Base-by-base conservation (phyloP, 2,329 filamentous ascomycete genomes). In the Colletotrichum lindemuthianum region DNA sequence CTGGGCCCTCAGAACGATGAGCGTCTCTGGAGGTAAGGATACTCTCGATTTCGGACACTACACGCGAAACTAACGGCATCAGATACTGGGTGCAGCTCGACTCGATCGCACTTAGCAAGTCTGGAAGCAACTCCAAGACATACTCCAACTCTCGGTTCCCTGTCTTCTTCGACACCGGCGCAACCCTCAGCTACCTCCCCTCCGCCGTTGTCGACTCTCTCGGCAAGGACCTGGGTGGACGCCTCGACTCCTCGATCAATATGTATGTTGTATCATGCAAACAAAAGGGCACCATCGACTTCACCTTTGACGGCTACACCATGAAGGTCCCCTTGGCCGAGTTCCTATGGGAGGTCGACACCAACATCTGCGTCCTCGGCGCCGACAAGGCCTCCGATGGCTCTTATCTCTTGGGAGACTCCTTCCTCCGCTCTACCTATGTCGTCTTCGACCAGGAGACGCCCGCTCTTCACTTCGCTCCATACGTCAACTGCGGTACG, bases 131-230 rank as follows among this genome's bases (percentile, higher is more conserved):
- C 10, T 47, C 52, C 8, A 64, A 60, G 33, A 69, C 66, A 8
- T 71, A 71, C 63, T 24, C 64, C 44, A 50, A 70, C 63, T 77
- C 76, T 43, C 75, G 80, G 13, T 69, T 80, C 8, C 74, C 81
- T 34, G 81, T 86, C 36, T 82, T 88, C 53, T 81, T 91, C 33
- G 89, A 91, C 75, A 89, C 86, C 12, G 90, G 90, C 60, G 89
- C 86, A 66, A 90, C 87, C 45, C 78, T 91, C 59, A 90, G 86
- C 74, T 87, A 89, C 67, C 82, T 93, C 2, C 90, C 90, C 3
- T 77, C 85, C 64, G 71, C 78, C 37, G 75, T 91, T 63, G 83
- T 86, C 63, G 67, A 76, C 34, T 69, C 74, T 37, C 76, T 88
- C 39, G 79, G 77, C 71, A 61, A 74, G 55, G 72, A 79, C 69